Evolutionary conservation across 73 alveolate genomes (phyloP), one percentile per base, ranked within the genome.

Genomic region (Paramecium sonneborni): DNA sequence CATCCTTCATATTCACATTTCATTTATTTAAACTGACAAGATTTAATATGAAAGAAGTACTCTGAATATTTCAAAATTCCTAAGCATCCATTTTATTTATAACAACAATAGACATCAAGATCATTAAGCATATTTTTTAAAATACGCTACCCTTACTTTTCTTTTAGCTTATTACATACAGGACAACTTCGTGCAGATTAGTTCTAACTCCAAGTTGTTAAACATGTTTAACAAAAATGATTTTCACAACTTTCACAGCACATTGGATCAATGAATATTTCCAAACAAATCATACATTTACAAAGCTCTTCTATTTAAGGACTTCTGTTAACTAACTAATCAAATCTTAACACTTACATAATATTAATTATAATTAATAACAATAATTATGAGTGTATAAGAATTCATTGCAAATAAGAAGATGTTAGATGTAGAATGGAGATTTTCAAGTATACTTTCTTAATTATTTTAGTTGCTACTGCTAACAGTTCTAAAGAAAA

Each of bases 351-450:
- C 24, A 37, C 20, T 74, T 74, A 34, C 68, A 34, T 74, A 70
- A 74, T 52, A 74, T 11, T 26, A 62, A 62, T 26, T 62, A 62
- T 52, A 18, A 52, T 52, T 18, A 52, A 52, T 52, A n/a, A 52
- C 68, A 52, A n/a, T 14, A 48, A n/a, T 52, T 1, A 79, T 79
- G 90, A 79, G 90, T 24, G 15, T 79, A 79, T 79, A n/a, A 12
- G 90, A 79, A 46, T 79, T 79, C 30, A 79, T 79, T 8, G 90
- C 90, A 6, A 79, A 79, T 46, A 79, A 79, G 56, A 79, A 79
- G 15, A 44, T 79, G 72, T 20, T 79, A 14, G 90, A 79, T 46
- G 41, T 79, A 44, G 90, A 79, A 79, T 79, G 90, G 90, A 79
- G 90, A 79, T 79, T 79, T 62, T 79, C 90, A 79, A 79, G 90